These are phyloP conservation scores for Scedosporium minutisporum DNA, from an alignment of 2,329 filamentous ascomycete species.

Conservation along the genomic window DNA sequence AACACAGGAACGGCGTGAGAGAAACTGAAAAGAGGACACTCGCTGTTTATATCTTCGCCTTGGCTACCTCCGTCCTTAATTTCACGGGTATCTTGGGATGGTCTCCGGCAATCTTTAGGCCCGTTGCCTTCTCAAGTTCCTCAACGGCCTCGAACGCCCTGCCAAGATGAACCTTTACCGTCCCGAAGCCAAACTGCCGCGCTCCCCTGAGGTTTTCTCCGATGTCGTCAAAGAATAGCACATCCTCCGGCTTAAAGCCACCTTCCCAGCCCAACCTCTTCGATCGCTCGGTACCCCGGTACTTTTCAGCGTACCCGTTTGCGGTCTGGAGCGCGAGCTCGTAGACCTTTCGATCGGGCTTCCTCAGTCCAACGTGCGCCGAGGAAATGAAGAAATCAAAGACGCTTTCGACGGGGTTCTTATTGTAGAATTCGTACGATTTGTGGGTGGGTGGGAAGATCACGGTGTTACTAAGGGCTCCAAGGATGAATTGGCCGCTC, in stretches of 20 bases:
- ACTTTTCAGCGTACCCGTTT: slow-evolving; percentile 44
- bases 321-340: slow-evolving; percentile 58
- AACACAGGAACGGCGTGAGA: not conserved
- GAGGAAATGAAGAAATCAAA: slow-evolving; percentile 88
- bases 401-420: slow-evolving; percentile 49
- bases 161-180: slow-evolving; percentile 76
- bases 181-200: slow-evolving; percentile 63
- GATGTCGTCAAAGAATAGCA: slow-evolving; percentile 89
- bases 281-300: slow-evolving; percentile 19
- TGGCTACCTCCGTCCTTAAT: slow-evolving; percentile 12
- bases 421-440: slow-evolving; percentile 30
- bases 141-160: slow-evolving; percentile 71
- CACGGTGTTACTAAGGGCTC: slow-evolving; percentile 81
- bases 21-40: not conserved
- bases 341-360: slow-evolving; percentile 80
- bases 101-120: slow-evolving; percentile 49
- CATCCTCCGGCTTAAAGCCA: slow-evolving; percentile 51
- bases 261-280: slow-evolving; percentile 31
- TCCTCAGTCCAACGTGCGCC: slow-evolving; percentile 78
- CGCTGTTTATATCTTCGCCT: slow-evolving; percentile 32
- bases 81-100: slow-evolving; percentile 27
- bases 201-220: slow-evolving; percentile 84
- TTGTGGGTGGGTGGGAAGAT: slow-evolving; percentile 69
- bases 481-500: slow-evolving; percentile 60
- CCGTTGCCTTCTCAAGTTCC: slow-evolving; percentile 67